Percentiles rank a stretch among this genome's conserved stretches.
Conservation (phyloP, 148 eudicot species). For the Linanthus parryae region DNA sequence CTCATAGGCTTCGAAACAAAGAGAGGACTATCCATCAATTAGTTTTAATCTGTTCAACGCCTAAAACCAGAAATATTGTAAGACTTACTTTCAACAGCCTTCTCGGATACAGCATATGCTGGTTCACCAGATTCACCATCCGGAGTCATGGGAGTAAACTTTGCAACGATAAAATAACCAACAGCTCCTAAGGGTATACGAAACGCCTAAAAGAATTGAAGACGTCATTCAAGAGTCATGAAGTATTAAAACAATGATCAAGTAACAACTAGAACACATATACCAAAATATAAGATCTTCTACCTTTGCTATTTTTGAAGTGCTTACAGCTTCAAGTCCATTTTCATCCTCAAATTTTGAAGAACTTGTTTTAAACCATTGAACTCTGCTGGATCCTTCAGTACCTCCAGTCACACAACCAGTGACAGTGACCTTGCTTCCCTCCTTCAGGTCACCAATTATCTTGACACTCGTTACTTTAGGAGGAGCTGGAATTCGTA, state of each 20-base stretch:
- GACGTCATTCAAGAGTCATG: conserved; percentile 2
- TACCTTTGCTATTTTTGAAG: conserved; percentile 94
- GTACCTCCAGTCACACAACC: conserved; percentile 92
- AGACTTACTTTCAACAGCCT: conserved; percentile 83
- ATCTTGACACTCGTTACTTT: conserved; percentile 68
- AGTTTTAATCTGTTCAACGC: too few relatives aligned
- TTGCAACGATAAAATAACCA: conserved; percentile 74
- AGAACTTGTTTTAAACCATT: conserved; percentile 82
- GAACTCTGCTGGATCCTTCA: conserved; percentile 97
- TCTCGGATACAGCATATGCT: conserved; percentile 65
- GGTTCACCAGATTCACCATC: conserved; percentile 94
- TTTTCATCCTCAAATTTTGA: conserved; percentile 55
- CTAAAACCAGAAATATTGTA: too few relatives aligned
- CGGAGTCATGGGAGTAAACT: conserved; percentile 88
- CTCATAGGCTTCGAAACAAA: too few relatives aligned
- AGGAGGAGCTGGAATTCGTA: conserved; percentile 75
- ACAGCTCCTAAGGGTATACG: conserved; percentile 97
- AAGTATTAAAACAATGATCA: background rate
- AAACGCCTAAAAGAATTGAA: conserved; percentile 51
- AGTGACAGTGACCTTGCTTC: conserved; percentile 82
- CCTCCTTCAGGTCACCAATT: conserved; percentile 83
- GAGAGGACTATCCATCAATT: too few relatives aligned
- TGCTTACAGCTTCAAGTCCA: conserved; percentile 70
- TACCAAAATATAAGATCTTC: conserved; percentile 1
- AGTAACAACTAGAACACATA: conserved; percentile 3